Evolutionary conservation across 208 protist species (phyloP), one percentile per base, ranked within the genome.

Genomic region (Acanthamoeba castellanii): DNA sequence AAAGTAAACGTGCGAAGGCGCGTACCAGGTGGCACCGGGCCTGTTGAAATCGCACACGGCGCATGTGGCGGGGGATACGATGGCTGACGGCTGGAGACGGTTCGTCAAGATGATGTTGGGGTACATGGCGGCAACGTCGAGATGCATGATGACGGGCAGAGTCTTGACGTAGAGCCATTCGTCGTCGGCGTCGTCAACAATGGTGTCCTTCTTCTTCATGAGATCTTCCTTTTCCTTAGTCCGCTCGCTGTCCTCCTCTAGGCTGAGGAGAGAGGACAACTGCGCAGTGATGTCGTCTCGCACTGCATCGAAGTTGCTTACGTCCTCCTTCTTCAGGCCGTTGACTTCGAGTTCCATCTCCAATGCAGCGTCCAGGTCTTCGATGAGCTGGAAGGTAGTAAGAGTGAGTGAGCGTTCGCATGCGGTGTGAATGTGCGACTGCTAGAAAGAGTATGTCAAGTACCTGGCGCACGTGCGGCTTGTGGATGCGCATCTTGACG

Each of bases 31-130:
- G 14, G 92, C 94, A 3, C 97, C 97, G 16, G 99, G 99, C 14
- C 97, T 97, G 97, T 99, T 99, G 96, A 99, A 99, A 96, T 98
- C 98, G 97, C 99, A 99, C 2, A 97, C 97, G 0, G 99, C 98
- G 97, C 99, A 99, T 11, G 98, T 98, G 50, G 98, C 97, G n/a
- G 99, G 97, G 76, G 97, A 97, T 4, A 99, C 98, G 64, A 99
- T 98, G 1, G 97, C 93, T 20, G 96, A 81, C 20, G 97, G 98
- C 95, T 98, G 96, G 14, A 99, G 98, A 61, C 99, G 97, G 95
- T 99, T 99, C 0, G 99, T 99, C 20, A 99, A 97, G 95, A 99
- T 99, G 96, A 99, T 99, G 96, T 99, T 99, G 0, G 99, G 99
- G 98, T 99, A 99, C 99, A 99, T 99, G 45, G 99, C 99, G 37